A percentile compares a stretch with the other conserved stretches of the same genome.
These are phyloP conservation scores for Fusarium citri DNA, from an alignment of 2,329 filamentous ascomycete genomes.

Conservation along the genomic window DNA sequence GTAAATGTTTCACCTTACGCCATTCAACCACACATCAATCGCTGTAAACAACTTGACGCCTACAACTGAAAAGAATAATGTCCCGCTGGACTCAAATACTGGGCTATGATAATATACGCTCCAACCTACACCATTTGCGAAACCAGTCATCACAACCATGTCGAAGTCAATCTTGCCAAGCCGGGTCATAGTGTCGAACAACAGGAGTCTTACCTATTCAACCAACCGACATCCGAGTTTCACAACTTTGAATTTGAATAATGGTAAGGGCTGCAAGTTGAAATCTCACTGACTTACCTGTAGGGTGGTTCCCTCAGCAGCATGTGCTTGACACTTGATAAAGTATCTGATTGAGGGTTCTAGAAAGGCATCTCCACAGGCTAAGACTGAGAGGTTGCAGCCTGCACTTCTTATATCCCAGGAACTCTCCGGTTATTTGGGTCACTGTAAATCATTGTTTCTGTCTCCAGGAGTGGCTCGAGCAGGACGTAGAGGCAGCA, in stretches of 20 bases:
- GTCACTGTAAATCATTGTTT: neutral
- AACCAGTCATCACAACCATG: neutral
- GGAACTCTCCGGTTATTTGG: neutral
- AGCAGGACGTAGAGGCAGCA: neutral
- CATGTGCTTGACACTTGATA: neutral
- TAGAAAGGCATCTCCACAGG: neutral
- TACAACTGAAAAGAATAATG: slow-evolving; percentile 36
- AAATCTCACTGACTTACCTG: slow-evolving; percentile 28
- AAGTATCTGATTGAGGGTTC: neutral
- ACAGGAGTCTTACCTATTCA: neutral
- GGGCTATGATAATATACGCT: slow-evolving; percentile 1
- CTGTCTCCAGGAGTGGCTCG: neutral
- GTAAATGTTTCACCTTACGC: slow-evolving; percentile 50
- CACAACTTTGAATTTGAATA: slow-evolving; percentile 1
- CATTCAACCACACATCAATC: slow-evolving; percentile 45
- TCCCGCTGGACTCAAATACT: slow-evolving; percentile 4
- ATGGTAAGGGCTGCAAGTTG: slow-evolving; percentile 36
- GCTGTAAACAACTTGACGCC: slow-evolving; percentile 49
- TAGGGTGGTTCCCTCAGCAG: slow-evolving; percentile 12
- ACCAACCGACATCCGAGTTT: neutral
- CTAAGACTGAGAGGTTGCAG: neutral
- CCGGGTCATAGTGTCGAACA: neutral
- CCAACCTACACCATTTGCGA: neutral
- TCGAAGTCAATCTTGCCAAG: neutral
- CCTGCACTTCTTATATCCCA: neutral